Evolutionary conservation across 2,329 filamentous ascomycete genomes (phyloP).

Genomic region (Juglanconis sp.): DNA sequence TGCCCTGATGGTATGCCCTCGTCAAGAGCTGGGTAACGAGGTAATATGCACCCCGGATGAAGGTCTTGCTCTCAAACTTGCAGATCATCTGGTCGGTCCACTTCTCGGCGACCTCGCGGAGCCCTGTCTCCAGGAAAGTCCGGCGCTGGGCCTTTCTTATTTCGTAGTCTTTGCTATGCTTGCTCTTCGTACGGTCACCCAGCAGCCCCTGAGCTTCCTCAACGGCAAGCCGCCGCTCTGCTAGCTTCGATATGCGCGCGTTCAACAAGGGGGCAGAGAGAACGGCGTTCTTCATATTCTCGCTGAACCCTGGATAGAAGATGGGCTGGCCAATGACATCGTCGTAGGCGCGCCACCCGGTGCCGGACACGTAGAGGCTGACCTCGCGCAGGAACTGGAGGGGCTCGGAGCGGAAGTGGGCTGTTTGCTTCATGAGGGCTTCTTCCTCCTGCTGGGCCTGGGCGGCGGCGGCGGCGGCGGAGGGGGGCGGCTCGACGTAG

Average conservation of each 20-base stretch:
- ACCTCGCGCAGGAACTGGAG: slow-evolving; percentile 87
- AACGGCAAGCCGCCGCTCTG: slow-evolving; percentile 67
- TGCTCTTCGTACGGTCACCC: slow-evolving; percentile 45
- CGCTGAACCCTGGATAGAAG: slow-evolving; percentile 88
- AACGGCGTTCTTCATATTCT: slow-evolving; percentile 80
- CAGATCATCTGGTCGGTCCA: slow-evolving; percentile 97
- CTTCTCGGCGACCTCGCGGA: slow-evolving; percentile 78
- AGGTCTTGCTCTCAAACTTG: slow-evolving; percentile 94
- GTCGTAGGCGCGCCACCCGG: slow-evolving; percentile 94
- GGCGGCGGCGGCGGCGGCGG: not conserved
- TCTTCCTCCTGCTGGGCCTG: slow-evolving; percentile 56
- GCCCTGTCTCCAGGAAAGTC: slow-evolving; percentile 65
- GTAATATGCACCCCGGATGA: slow-evolving; percentile 92
- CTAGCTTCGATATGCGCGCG: slow-evolving; percentile 71
- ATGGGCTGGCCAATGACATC: slow-evolving; percentile 85
- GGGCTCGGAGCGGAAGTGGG: slow-evolving; percentile 73
- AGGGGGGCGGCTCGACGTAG: slow-evolving; percentile 50
- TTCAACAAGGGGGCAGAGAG: slow-evolving; percentile 73
- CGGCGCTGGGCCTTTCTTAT: slow-evolving; percentile 52
- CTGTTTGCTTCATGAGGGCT: slow-evolving; percentile 76
- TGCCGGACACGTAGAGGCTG: slow-evolving; percentile 85
- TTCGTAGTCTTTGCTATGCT: slow-evolving; percentile 37
- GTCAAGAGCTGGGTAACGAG: slow-evolving; percentile 82
- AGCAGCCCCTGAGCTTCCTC: slow-evolving; percentile 76
- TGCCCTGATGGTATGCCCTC: slow-evolving; percentile 92